Percentiles rank a stretch among this genome's conserved stretches.
Evolutionary conservation across 768 basidiomycete genomes (phyloP).

Genomic region (Filobasidium floriforme): DNA sequence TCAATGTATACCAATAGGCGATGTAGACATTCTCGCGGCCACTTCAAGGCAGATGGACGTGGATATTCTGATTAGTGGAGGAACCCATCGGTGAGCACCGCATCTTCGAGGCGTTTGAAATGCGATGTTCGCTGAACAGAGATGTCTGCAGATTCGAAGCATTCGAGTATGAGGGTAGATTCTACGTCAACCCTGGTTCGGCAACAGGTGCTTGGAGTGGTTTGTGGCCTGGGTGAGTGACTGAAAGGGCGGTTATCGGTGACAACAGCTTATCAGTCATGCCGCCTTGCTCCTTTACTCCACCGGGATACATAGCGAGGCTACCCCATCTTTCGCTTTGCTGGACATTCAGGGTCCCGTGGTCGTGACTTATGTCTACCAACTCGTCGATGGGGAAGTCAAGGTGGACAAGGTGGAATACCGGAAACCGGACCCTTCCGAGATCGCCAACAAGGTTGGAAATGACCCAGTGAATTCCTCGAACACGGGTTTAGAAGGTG

Average conservation of each 20-base stretch:
- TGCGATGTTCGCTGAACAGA: background rate
- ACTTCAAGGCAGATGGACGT: constrained; percentile 96
- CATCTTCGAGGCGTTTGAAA: background rate
- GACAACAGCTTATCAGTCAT: background rate
- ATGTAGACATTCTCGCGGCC: constrained; percentile 77
- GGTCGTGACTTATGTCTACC: constrained; percentile 94
- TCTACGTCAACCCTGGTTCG: constrained; percentile 93
- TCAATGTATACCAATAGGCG: constrained; percentile 84
- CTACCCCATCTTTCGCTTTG: constrained; percentile 86
- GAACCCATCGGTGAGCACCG: constrained; percentile 78
- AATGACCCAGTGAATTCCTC: too few species aligned
- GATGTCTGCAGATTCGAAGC: constrained; percentile 70
- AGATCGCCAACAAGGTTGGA: background rate
- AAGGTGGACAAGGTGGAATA: constrained; percentile 48
- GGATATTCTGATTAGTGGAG: constrained; percentile 85
- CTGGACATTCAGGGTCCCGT: constrained; percentile 98
- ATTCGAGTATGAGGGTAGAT: constrained; percentile 78
- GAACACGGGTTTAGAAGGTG: too few species aligned
- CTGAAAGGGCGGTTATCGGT: background rate
- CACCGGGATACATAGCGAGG: constrained; percentile 53
- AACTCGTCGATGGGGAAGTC: constrained; percentile 78
- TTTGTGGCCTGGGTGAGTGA: constrained; percentile 56
- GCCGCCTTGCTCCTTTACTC: background rate
- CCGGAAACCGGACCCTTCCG: constrained; percentile 37
- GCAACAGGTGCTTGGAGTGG: constrained; percentile 94